phyloP scores from a whole-genome alignment of 345 rosid species.

The Citrus sp. region DNA sequence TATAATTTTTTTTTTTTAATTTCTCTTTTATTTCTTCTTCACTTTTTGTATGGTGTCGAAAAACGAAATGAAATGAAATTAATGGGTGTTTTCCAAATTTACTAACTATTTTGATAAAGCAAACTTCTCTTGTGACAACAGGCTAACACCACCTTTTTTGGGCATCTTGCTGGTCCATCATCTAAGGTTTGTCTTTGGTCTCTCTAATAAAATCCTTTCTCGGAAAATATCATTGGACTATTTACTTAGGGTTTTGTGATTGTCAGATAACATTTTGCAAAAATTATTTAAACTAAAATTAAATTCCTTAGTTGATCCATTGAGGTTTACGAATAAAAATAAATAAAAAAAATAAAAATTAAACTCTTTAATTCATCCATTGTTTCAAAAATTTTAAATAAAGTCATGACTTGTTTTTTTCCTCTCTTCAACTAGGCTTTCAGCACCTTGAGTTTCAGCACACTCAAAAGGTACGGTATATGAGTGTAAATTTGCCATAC shows the following conservation, averaged over 20 bases:
- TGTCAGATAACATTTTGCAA: too few species aligned
- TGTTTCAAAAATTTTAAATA: neutral
- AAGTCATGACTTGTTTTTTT: neutral
- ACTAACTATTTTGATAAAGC: neutral
- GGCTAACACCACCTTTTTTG: neutral
- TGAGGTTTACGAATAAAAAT: too few species aligned
- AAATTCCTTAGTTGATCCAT: too few species aligned
- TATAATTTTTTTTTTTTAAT: neutral
- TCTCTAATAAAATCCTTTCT: too few species aligned
- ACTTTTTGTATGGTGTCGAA: neutral
- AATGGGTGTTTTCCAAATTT: constrained; percentile 15
- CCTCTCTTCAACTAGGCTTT: neutral
- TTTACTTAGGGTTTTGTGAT: too few species aligned
- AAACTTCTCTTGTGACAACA: neutral
- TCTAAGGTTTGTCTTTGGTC: too few species aligned
- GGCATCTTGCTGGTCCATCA: neutral
- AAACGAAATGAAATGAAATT: constrained; percentile 7
- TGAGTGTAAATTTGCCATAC: neutral
- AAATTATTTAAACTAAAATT: too few species aligned
- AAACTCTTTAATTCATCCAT: neutral
- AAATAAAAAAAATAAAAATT: too few species aligned
- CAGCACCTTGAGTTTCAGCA: neutral
- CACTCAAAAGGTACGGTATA: neutral
- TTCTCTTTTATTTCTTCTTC: neutral
- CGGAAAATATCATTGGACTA: too few species aligned